These are phyloP conservation scores for Solanum piurae DNA, from an alignment of 257 asterid species.

Conservation along the genomic window DNA sequence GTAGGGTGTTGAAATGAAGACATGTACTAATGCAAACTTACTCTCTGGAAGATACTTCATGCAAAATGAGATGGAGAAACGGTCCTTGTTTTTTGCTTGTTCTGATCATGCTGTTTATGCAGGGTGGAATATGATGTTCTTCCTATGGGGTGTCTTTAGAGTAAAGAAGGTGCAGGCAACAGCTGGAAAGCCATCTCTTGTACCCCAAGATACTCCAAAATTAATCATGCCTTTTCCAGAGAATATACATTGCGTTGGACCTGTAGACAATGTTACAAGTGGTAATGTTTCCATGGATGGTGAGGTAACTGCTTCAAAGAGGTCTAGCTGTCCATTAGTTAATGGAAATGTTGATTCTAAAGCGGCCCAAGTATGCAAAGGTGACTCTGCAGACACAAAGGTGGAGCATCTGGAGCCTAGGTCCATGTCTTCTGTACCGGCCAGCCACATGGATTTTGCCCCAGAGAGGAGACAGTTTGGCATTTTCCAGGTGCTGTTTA, in stretches of 20 bases:
- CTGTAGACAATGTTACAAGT: slow-evolving; percentile 21
- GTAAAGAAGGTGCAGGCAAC: slow-evolving; percentile 48
- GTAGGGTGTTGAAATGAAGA: not conserved
- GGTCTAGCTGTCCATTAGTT: slow-evolving; percentile 13
- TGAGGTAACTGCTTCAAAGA: slow-evolving; percentile 30
- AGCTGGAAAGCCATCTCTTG: slow-evolving; percentile 17
- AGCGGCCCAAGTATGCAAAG: slow-evolving; percentile 20
- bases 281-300: slow-evolving; percentile 14
- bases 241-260: slow-evolving; percentile 38
- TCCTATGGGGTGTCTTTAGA: slow-evolving; percentile 86
- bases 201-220: slow-evolving; percentile 34
- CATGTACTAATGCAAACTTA: not conserved
- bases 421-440: slow-evolving; percentile 4
- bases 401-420: slow-evolving; percentile 16
- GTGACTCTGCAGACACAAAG: not conserved
- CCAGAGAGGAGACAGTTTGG: not conserved
- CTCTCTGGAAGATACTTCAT: not conserved
- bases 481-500: not conserved
- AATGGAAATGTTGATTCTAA: slow-evolving; percentile 23
- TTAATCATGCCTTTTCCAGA: slow-evolving; percentile 51
- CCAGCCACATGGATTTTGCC: not conserved
- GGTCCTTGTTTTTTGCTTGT: not conserved
- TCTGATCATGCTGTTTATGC: not conserved
- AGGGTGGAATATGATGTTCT: slow-evolving; percentile 86
- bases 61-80: not conserved